Evolutionary conservation across 2,329 filamentous ascomycete genomes (phyloP), one percentile per base, ranked within the genome.

Genomic region (Aspergillus fumigatiaffinis): DNA sequence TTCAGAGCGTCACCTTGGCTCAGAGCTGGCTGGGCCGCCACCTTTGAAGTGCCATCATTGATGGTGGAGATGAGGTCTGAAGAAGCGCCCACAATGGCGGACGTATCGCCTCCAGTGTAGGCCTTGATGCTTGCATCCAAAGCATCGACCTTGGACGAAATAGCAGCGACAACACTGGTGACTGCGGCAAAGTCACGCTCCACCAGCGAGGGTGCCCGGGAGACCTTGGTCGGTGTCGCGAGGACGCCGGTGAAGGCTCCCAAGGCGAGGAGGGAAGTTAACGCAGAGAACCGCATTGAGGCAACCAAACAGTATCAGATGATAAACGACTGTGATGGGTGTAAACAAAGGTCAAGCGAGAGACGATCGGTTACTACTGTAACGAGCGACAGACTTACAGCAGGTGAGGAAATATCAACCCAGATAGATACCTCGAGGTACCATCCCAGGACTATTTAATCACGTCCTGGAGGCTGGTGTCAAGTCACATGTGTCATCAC

Each of bases 91-190:
- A 54, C 29, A 46, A 69, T 53, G n/a, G 48, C 25, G 20, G 46
- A 20, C 14, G 47, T 41, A 23, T 59, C 53, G 29, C 63, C 64
- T 29, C 67, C 62, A 23, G 28, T 60, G 62, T 63, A 70, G 26
- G 57, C 53, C 3, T 60, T 57, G 59, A 68, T 58, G 47, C 60
- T 59, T 9, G 55, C 52, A 55, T 63, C 53, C 17, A 71, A 63
- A 28, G 50, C 25, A 14, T 50, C 51, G 26, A 66, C 62, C 21
- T 54, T 54, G 47, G 7, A 17, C 10, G 51, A 44, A 51, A 68
- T 60, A n/a, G 17, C 42, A 50, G 49, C 53, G 32, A 65, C 26
- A 25, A 64, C 58, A 28, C 57, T 47, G 35, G 58, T 52, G 35
- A 64, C 56, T 6, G 62, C 41, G 28, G 60, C 51, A 25, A 61